Evolutionary conservation across 2,329 filamentous ascomycete species (phyloP).

Genomic region (Colletotrichum noveboracense): DNA sequence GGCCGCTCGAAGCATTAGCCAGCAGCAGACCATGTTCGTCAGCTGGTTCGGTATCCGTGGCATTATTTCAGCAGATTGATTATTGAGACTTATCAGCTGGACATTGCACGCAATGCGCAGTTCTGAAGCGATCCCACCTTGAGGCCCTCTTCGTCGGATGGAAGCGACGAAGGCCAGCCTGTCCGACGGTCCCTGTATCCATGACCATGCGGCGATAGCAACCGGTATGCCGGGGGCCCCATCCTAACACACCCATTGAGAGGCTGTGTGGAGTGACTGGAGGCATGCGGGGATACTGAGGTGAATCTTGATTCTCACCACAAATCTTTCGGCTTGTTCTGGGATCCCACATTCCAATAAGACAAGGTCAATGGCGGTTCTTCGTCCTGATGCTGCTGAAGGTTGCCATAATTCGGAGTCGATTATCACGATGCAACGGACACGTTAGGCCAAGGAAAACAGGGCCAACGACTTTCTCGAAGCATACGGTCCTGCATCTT

Average conservation of each 20-base stretch:
- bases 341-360: not conserved
- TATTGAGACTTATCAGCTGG: not conserved
- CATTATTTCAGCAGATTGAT: not conserved
- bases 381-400: not conserved
- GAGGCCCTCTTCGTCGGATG: not conserved
- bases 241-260: not conserved
- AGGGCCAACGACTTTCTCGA: not conserved
- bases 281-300: not conserved
- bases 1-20: not conserved
- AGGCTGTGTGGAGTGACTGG: not conserved
- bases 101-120: not conserved
- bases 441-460: not conserved
- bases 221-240: not conserved
- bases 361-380: not conserved
- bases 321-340: not conserved
- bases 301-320: not conserved
- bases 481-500: not conserved
- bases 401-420: not conserved
- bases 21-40: not conserved
- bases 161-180: slow-evolving; percentile 11
- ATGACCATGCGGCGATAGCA: not conserved
- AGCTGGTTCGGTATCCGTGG: not conserved
- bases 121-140: not conserved
- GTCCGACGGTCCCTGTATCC: slow-evolving; percentile 3
- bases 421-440: not conserved